phyloP scores from a whole-genome alignment of 768 basidiomycete genomes.

The Russula sp. region DNA sequence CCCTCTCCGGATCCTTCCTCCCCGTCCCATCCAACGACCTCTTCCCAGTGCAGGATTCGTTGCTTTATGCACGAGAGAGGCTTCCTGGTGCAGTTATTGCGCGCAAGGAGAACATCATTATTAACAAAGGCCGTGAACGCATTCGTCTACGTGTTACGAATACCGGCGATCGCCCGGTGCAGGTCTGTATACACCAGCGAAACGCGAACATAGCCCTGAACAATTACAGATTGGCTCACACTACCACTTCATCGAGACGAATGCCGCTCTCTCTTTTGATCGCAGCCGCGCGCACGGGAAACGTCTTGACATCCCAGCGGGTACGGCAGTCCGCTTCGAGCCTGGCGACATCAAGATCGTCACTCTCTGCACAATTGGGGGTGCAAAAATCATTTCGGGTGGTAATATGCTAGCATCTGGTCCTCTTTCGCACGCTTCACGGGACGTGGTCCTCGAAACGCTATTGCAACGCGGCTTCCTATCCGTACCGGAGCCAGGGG shows the following conservation, averaged over 20 bases:
- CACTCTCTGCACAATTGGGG: slow-evolving; percentile 72
- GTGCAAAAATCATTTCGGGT: slow-evolving; percentile 64
- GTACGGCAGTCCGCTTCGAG: slow-evolving; percentile 95
- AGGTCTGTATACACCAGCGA: slow-evolving; percentile 42
- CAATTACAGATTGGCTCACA: slow-evolving; percentile 76
- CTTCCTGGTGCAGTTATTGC: slow-evolving; percentile 74
- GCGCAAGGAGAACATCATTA: slow-evolving; percentile 55
- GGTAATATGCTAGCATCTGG: slow-evolving; percentile 71
- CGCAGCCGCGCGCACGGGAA: slow-evolving; percentile 74
- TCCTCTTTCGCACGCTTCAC: slow-evolving; percentile 39
- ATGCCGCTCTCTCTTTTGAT: slow-evolving; percentile 75
- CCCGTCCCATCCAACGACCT: slow-evolving; percentile 61
- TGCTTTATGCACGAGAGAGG: slow-evolving; percentile 46
- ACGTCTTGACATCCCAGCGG: slow-evolving; percentile 87
- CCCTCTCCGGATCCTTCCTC: slow-evolving; percentile 92
- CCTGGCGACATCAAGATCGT: slow-evolving; percentile 87
- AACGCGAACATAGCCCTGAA: slow-evolving; percentile 6
- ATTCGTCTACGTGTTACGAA: slow-evolving; percentile 77
- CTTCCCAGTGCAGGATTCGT: slow-evolving; percentile 54
- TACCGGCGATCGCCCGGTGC: slow-evolving; percentile 88
- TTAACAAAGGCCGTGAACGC: slow-evolving; percentile 71
- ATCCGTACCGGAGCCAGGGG: slow-evolving; percentile 63
- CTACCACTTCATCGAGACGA: slow-evolving; percentile 92
- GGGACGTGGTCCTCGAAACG: slow-evolving; percentile 41
- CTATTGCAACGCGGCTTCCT: slow-evolving; percentile 61